These are phyloP conservation scores for Penicillium canariense DNA, from an alignment of 495 filamentous ascomycete species.

Conservation along the genomic window DNA sequence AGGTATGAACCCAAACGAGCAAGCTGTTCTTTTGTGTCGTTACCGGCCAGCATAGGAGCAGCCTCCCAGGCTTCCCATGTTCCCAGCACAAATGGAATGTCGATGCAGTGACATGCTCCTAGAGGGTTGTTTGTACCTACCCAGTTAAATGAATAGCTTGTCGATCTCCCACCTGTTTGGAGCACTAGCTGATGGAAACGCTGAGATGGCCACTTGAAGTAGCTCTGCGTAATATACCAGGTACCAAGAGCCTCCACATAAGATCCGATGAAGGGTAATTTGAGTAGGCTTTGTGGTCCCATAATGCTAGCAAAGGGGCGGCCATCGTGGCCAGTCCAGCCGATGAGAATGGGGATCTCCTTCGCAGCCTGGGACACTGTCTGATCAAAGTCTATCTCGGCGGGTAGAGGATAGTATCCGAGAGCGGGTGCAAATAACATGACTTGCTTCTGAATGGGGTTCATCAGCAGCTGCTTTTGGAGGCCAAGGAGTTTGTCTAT, in stretches of 20 bases:
- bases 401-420: conserved; percentile 3
- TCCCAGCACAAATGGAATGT: conserved; percentile 10
- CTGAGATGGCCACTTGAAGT: conserved; percentile 13
- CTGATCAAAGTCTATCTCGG: conserved; percentile 9
- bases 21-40: neutral
- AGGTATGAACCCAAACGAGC: neutral
- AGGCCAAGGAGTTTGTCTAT: conserved; percentile 4
- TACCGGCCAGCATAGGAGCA: conserved; percentile 9
- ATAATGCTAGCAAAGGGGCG: conserved; percentile 13
- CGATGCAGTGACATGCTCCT: conserved; percentile 10
- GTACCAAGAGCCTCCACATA: conserved; percentile 5
- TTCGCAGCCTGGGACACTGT: neutral
- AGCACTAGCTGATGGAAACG: conserved; percentile 2
- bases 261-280: conserved; percentile 6
- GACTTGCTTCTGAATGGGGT: neutral
- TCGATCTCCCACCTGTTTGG: conserved; percentile 3
- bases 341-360: conserved; percentile 11
- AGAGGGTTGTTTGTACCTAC: neutral
- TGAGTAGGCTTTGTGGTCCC: conserved; percentile 3
- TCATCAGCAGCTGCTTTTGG: conserved; percentile 8
- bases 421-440: conserved; percentile 14
- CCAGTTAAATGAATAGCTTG: conserved; percentile 3
- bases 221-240: conserved; percentile 15
- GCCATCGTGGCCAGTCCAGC: conserved; percentile 11
- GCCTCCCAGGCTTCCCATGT: conserved; percentile 1